Conservation (phyloP, 2,329 filamentous ascomycete species). For the Pseudogymnoascus verrucosus region DNA sequence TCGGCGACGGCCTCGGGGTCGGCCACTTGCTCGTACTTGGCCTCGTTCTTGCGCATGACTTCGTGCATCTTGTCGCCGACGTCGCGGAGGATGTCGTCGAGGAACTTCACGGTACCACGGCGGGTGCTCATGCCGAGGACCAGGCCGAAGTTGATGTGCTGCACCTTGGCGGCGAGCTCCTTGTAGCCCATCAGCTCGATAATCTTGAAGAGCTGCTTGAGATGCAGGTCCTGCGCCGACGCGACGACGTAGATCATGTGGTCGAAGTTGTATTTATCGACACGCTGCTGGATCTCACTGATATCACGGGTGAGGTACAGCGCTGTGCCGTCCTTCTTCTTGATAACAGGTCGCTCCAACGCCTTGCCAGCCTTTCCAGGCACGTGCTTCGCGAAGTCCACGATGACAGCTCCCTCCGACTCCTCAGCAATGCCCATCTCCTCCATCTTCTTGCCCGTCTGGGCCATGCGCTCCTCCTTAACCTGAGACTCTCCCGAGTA, state of each 20-base stretch:
- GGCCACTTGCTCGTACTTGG: constrained; percentile 85
- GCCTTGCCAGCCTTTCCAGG: constrained; percentile 59
- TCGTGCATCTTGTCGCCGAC: constrained; percentile 96
- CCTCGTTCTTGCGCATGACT: constrained; percentile 83
- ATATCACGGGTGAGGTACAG: constrained; percentile 74
- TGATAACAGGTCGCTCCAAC: constrained; percentile 62
- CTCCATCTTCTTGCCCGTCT: constrained; percentile 52
- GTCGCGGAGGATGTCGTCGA: constrained; percentile 63
- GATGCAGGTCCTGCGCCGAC: constrained; percentile 62
- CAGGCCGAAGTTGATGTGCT: constrained; percentile 70
- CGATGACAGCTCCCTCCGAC: constrained; percentile 62
- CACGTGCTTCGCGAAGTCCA: constrained; percentile 64
- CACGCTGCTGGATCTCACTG: constrained; percentile 60
- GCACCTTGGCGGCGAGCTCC: constrained; percentile 59
- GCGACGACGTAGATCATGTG: constrained; percentile 77
- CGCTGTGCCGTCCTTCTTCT: constrained; percentile 67
- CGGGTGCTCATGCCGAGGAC: constrained; percentile 64
- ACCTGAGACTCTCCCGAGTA: constrained; percentile 71
- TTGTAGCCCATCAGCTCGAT: constrained; percentile 62
- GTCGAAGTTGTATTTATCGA: constrained; percentile 59
- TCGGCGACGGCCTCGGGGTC: constrained; percentile 77
- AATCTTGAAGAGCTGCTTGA: constrained; percentile 70
- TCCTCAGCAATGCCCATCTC: constrained; percentile 59
- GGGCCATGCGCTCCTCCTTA: constrained; percentile 56
- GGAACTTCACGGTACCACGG: constrained; percentile 67